Evolutionary conservation across 2,329 filamentous ascomycete species (phyloP).

Genomic region (Aureobasidium uvarum): DNA sequence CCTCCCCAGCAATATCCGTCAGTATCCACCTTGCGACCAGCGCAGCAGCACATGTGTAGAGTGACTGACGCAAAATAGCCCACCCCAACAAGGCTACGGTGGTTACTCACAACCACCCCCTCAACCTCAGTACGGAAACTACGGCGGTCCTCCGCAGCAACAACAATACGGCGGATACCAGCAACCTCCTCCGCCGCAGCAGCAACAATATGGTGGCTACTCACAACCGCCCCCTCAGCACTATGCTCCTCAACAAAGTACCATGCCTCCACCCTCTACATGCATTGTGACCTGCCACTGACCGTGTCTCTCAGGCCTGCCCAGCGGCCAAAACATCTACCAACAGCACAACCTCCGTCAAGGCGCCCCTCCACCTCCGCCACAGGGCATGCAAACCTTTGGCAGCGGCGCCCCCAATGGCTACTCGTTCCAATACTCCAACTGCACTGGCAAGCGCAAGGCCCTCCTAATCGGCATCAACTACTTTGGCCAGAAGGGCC

Average conservation of each 20-base stretch:
- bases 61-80: constrained; percentile 9
- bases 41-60: not conserved
- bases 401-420: constrained; percentile 74
- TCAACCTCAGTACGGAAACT: constrained; percentile 40
- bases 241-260: constrained; percentile 28
- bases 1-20: constrained; percentile 30
- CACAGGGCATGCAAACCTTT: constrained; percentile 58
- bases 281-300: constrained; percentile 7
- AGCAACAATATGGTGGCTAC: constrained; percentile 40
- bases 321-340: constrained; percentile 53
- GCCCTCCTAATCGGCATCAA: constrained; percentile 93
- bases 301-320: constrained; percentile 30
- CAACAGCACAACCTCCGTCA: constrained; percentile 56
- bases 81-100: constrained; percentile 32
- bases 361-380: constrained; percentile 42
- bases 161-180: constrained; percentile 39
- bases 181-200: constrained; percentile 43
- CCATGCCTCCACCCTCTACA: not conserved
- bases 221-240: constrained; percentile 37
- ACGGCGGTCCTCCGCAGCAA: constrained; percentile 41
- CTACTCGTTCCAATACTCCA: constrained; percentile 88
- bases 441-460: constrained; percentile 84
- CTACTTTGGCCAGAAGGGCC: constrained; percentile 89
- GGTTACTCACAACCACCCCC: constrained; percentile 41
- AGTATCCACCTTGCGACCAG: constrained; percentile 2